A percentile compares a stretch with the other conserved stretches of the same genome.
These are phyloP conservation scores for Hanseniaspora vineae DNA, from an alignment of 805 yeast species.

Conservation along the genomic window DNA sequence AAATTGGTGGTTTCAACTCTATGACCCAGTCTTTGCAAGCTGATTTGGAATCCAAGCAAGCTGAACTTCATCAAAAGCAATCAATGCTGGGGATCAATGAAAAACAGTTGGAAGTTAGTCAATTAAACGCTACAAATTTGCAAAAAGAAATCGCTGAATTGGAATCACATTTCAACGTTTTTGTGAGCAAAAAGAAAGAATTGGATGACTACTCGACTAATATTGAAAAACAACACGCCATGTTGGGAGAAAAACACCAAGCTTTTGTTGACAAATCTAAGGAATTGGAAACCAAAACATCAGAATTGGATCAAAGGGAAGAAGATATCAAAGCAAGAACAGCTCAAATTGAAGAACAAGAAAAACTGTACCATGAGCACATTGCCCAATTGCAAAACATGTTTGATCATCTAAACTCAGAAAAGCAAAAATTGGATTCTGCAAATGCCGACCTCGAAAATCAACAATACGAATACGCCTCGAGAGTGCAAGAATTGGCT, in stretches of 20 bases:
- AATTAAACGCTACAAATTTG: constrained; percentile 34
- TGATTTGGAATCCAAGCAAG: constrained; percentile 38
- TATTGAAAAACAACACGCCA: constrained; percentile 24
- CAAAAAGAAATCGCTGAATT: constrained; percentile 29
- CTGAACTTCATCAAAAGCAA: constrained; percentile 46
- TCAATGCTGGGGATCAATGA: constrained; percentile 53
- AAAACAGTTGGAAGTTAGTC: constrained; percentile 57
- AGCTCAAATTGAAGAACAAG: constrained; percentile 25
- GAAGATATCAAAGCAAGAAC: constrained; percentile 23
- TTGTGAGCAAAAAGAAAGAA: constrained; percentile 22
- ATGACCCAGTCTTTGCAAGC: constrained; percentile 48
- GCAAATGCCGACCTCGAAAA: constrained; percentile 29
- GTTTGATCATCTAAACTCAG: constrained; percentile 24
- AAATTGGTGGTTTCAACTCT: constrained; percentile 51
- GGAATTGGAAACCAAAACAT: constrained; percentile 25
- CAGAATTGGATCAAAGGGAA: constrained; percentile 23
- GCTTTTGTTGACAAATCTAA: constrained; percentile 6
- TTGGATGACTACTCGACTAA: constrained; percentile 28
- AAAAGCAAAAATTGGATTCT: constrained; percentile 25
- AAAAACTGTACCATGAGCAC: constrained; percentile 25
- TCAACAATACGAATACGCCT: constrained; percentile 26
- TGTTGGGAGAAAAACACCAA: constrained; percentile 18
- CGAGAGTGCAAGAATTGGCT: constrained; percentile 26
- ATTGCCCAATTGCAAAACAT: constrained; percentile 24
- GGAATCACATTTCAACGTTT: constrained; percentile 17